Percentiles rank a stretch among this genome's conserved stretches.
phyloP scores from a whole-genome alignment of 129 eudicot species.

The Lactuca saligna region DNA sequence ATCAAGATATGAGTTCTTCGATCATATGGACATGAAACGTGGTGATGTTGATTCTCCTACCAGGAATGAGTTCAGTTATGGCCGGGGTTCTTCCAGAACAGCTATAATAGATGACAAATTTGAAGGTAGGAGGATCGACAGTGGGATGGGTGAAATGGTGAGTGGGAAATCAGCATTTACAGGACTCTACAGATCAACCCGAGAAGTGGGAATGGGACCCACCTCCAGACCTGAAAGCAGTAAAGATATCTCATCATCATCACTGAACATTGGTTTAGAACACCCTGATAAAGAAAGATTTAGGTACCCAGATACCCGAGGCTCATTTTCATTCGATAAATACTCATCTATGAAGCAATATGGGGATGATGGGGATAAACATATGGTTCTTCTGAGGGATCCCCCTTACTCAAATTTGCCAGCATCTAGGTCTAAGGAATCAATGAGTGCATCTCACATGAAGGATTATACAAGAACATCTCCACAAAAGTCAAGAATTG shows the following conservation, averaged over 20 bases:
- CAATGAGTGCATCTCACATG: conserved; percentile 32
- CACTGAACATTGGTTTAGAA: conserved; percentile 32
- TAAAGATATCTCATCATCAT: conserved; percentile 26
- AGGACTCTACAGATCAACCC: conserved; percentile 29
- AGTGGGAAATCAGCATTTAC: conserved; percentile 27
- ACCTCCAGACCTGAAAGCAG: conserved; percentile 21
- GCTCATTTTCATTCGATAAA: conserved; percentile 33
- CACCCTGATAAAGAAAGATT: conserved; percentile 40
- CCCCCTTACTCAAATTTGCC: conserved; percentile 15
- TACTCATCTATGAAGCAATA: conserved; percentile 28
- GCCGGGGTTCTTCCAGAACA: conserved; percentile 30
- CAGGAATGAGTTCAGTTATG: conserved; percentile 25
- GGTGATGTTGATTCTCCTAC: conserved; percentile 34
- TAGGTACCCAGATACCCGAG: conserved; percentile 28
- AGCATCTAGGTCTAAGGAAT: conserved; percentile 37
- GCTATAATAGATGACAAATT: conserved; percentile 31
- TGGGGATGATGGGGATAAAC: conserved; percentile 28
- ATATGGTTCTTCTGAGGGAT: conserved; percentile 29
- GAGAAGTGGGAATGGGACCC: conserved; percentile 38
- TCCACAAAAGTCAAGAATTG: conserved; percentile 33
- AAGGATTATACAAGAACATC: conserved; percentile 44
- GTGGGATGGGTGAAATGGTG: conserved; percentile 22
- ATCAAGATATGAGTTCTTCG: conserved; percentile 31
- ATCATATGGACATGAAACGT: conserved; percentile 28
- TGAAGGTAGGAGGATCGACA: conserved; percentile 36